A percentile compares a stretch with the other conserved stretches of the same genome.
phyloP scores from a whole-genome alignment of 257 asterid genomes.

The Solanum verrucosum region DNA sequence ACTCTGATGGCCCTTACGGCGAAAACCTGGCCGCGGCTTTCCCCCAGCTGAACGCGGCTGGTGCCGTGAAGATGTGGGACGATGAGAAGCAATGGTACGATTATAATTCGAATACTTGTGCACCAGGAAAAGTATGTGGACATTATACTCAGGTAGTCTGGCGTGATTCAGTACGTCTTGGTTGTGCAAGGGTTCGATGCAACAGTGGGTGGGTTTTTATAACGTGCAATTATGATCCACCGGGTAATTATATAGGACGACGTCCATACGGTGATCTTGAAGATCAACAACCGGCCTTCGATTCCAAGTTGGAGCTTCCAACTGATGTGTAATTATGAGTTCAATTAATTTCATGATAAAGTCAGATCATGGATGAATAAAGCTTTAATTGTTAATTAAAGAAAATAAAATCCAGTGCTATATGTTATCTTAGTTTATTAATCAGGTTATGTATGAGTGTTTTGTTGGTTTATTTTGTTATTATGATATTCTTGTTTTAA shows the following conservation, averaged over 20 bases:
- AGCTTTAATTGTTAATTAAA: neutral
- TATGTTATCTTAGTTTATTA: neutral
- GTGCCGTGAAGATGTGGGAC: slow-evolving; percentile 27
- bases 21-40: slow-evolving; percentile 43
- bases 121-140: slow-evolving; percentile 24
- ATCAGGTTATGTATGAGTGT: neutral
- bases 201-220: slow-evolving; percentile 23
- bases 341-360: neutral
- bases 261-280: slow-evolving; percentile 6
- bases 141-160: slow-evolving; percentile 66
- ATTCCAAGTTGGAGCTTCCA: neutral
- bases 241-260: slow-evolving; percentile 6
- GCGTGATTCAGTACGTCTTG: slow-evolving; percentile 20
- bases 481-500: neutral
- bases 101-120: slow-evolving; percentile 9
- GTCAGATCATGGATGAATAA: neutral
- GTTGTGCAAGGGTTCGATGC: slow-evolving; percentile 43
- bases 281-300: neutral
- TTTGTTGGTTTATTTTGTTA: neutral
- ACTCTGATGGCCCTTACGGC: slow-evolving; percentile 35
- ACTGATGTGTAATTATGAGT: neutral
- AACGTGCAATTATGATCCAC: slow-evolving; percentile 30
- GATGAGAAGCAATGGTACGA: slow-evolving; percentile 28
- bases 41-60: slow-evolving; percentile 15
- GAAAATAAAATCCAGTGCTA: neutral